These are phyloP conservation scores for Phaeotremella fagi DNA, from an alignment of 768 basidiomycete genomes.

Conservation along the genomic window DNA sequence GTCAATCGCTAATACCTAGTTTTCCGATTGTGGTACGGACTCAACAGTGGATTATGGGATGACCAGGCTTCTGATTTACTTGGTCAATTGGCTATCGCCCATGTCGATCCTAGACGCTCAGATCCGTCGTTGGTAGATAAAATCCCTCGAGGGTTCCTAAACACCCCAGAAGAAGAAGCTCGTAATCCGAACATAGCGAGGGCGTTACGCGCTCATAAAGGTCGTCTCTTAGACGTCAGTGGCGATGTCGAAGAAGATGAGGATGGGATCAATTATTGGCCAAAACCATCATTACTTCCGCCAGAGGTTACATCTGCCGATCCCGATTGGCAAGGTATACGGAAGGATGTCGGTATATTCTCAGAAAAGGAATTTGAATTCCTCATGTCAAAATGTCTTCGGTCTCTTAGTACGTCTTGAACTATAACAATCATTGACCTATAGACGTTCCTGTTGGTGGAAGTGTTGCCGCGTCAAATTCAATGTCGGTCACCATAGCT, in stretches of 20 bases:
- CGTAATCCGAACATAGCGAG: constrained; percentile 22
- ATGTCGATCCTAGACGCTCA: constrained; percentile 70
- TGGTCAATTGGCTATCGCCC: constrained; percentile 69
- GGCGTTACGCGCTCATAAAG: constrained; percentile 21
- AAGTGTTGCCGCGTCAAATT: constrained; percentile 36
- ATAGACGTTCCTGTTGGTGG: constrained; percentile 49
- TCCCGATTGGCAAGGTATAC: constrained; percentile 41
- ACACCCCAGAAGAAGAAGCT: constrained; percentile 34
- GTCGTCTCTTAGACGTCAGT: constrained; percentile 28
- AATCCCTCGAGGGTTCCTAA: constrained; percentile 37
- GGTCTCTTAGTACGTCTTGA: constrained; percentile 46
- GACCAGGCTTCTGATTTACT: constrained; percentile 84
- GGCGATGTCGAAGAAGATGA: constrained; percentile 35
- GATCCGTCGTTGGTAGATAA: constrained; percentile 65
- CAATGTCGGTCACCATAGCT: constrained; percentile 48
- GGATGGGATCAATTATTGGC: constrained; percentile 35
- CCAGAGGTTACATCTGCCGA: constrained; percentile 21
- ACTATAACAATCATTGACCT: background rate
- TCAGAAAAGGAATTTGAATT: constrained; percentile 76
- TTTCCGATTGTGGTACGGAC: constrained; percentile 79
- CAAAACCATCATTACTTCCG: constrained; percentile 22
- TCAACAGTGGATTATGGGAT: constrained; percentile 85
- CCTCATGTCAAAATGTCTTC: constrained; percentile 82
- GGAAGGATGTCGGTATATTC: constrained; percentile 66
- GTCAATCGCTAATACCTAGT: constrained; percentile 44